Evolutionary conservation across 306 rosid genomes (phyloP).

Genomic region (Trifolium subterraneum): DNA sequence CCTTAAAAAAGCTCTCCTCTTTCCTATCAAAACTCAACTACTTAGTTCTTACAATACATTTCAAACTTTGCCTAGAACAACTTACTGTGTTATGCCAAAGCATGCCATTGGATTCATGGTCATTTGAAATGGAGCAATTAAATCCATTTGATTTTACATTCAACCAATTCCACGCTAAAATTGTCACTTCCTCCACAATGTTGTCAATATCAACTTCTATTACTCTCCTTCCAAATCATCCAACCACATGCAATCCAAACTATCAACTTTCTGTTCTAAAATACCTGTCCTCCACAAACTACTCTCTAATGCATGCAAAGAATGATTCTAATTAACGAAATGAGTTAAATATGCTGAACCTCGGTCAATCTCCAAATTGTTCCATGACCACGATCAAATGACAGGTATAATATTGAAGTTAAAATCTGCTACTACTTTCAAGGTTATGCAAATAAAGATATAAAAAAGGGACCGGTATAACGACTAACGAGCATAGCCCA

Average conservation of each 20-base stretch:
- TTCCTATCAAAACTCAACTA: not conserved
- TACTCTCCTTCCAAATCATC: not conserved
- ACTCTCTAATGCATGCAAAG: not conserved
- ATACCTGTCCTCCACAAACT: not conserved
- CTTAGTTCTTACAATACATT: not conserved
- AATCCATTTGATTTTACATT: not conserved
- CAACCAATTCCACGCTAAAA: not conserved
- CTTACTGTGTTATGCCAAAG: not conserved
- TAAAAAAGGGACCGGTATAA: not conserved
- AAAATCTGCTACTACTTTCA: slow-evolving; percentile 16
- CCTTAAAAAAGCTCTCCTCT: not conserved
- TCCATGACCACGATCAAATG: not conserved
- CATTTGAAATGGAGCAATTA: not conserved
- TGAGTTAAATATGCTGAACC: slow-evolving; percentile 2
- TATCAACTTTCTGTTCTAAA: not conserved
- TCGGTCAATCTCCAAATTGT: slow-evolving; percentile 1
- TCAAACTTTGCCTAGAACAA: not conserved
- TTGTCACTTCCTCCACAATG: not conserved
- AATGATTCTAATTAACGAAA: not conserved
- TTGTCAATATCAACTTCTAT: not conserved
- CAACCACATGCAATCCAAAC: not conserved
- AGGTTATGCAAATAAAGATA: slow-evolving; percentile 1
- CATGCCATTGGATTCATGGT: not conserved
- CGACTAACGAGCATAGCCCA: not conserved
- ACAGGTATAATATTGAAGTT: slow-evolving; percentile 8